phyloP scores from a whole-genome alignment of 2,329 filamentous ascomycete genomes.

The Penicillium crustosum region DNA sequence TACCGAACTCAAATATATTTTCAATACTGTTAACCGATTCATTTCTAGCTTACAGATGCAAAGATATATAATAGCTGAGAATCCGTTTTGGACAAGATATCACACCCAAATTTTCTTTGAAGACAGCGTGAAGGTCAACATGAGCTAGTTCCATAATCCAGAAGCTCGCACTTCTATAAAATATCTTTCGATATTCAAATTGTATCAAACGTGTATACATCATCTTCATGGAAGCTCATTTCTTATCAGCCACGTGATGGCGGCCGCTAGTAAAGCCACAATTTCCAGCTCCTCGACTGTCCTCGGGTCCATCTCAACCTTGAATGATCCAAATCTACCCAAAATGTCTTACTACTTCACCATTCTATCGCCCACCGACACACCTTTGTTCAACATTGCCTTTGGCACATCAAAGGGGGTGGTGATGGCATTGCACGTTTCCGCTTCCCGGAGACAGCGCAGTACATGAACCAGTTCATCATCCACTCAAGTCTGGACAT shows the following conservation, averaged over 20 bases:
- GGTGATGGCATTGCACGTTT: slow-evolving; percentile 91
- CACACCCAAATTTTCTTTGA: neutral
- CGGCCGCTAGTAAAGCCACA: slow-evolving; percentile 7
- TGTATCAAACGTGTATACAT: neutral
- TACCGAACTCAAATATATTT: neutral
- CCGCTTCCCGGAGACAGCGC: slow-evolving; percentile 81
- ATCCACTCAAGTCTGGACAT: slow-evolving; percentile 92
- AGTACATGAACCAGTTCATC: slow-evolving; percentile 96
- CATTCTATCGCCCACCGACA: slow-evolving; percentile 92
- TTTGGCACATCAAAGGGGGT: slow-evolving; percentile 94
- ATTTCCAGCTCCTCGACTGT: slow-evolving; percentile 6
- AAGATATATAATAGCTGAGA: neutral
- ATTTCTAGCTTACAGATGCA: neutral
- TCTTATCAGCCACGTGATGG: slow-evolving; percentile 22
- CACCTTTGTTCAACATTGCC: slow-evolving; percentile 92
- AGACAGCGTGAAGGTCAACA: neutral
- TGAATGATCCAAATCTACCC: slow-evolving; percentile 9
- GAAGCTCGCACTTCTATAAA: accelerated
- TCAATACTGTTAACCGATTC: neutral
- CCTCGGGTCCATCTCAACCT: neutral
- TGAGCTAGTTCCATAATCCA: neutral
- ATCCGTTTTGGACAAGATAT: neutral
- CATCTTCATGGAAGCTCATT: neutral
- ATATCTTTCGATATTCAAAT: neutral
- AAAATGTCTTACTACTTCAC: slow-evolving; percentile 98